Percentiles rank a stretch among this genome's conserved stretches.
These are phyloP conservation scores for Nymphaea thermarum DNA, from an alignment of 164 flowering plant genomes.

Conservation along the genomic window DNA sequence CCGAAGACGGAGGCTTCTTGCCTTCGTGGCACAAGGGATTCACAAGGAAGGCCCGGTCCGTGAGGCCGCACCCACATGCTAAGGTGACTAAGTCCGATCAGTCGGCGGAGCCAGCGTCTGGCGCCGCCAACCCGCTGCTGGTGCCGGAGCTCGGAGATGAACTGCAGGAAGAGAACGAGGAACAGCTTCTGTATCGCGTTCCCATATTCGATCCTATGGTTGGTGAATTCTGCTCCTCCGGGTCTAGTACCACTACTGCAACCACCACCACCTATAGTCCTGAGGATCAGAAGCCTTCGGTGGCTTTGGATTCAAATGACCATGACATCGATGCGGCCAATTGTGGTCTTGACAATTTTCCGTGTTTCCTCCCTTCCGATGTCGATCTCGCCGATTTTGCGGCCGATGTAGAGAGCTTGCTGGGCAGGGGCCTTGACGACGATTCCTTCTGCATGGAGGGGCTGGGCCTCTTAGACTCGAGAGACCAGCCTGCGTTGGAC, in stretches of 20 bases:
- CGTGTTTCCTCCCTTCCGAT: slow-evolving; percentile 48
- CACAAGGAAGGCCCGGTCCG: slow-evolving; percentile 62
- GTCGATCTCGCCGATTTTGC: slow-evolving; percentile 79
- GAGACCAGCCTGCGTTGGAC: slow-evolving; percentile 7
- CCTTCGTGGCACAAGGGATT: slow-evolving; percentile 62
- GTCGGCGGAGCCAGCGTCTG: background rate
- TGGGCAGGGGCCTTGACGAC: slow-evolving; percentile 57
- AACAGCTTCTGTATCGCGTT: slow-evolving; percentile 70
- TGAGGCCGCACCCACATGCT: slow-evolving; percentile 28
- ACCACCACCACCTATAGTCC: slow-evolving; percentile 1
- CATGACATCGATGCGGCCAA: slow-evolving; percentile 4
- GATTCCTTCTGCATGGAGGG: slow-evolving; percentile 59
- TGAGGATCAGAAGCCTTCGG: slow-evolving; percentile 2
- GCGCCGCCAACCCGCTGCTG: slow-evolving; percentile 15
- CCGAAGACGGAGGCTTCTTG: background rate
- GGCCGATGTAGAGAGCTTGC: slow-evolving; percentile 71
- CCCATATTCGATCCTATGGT: slow-evolving; percentile 54
- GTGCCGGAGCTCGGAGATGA: slow-evolving; percentile 48
- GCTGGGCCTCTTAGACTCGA: slow-evolving; percentile 40
- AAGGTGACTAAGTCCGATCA: background rate
- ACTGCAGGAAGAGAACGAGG: slow-evolving; percentile 35
- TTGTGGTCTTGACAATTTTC: slow-evolving; percentile 10
- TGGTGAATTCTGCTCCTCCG: slow-evolving; percentile 29
- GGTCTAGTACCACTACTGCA: background rate
- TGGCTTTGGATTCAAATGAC: background rate